A percentile compares a stretch with the other conserved stretches of the same genome.
phyloP scores from a whole-genome alignment of 106 monocot genomes.

The Iris macrosiphon region DNA sequence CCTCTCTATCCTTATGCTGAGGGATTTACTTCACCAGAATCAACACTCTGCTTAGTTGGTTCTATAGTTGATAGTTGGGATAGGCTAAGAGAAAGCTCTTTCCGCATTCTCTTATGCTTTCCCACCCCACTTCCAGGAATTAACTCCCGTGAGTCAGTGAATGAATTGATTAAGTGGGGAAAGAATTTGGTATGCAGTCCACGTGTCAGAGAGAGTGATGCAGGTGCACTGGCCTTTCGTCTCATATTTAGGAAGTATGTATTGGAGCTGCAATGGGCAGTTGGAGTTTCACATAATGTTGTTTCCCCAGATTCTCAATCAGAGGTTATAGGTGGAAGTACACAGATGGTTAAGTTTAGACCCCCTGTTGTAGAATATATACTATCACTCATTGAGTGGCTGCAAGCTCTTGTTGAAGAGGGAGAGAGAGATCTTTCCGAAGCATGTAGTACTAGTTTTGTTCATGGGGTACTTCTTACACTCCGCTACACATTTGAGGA shows the following conservation, averaged over 20 bases:
- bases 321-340: conserved; percentile 16
- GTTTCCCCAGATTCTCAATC: conserved; percentile 13
- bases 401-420: conserved; percentile 55
- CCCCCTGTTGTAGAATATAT: conserved; percentile 56
- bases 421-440: conserved; percentile 81
- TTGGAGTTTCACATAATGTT: conserved; percentile 35
- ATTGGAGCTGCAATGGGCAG: conserved; percentile 60
- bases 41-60: conserved; percentile 72
- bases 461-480: conserved; percentile 93
- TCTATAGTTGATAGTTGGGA: conserved; percentile 99
- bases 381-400: conserved; percentile 74
- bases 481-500: conserved; percentile 97
- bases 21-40: conserved; percentile 57
- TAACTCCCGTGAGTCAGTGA: conserved; percentile 36
- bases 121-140: conserved; percentile 95
- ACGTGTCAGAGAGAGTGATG: conserved; percentile 98
- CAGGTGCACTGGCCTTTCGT: conserved; percentile 84
- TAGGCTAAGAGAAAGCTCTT: conserved; percentile 81
- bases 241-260: conserved; percentile 93
- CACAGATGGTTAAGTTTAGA: conserved; percentile 6
- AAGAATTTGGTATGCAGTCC: conserved; percentile 84
- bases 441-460: conserved; percentile 87
- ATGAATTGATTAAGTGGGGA: conserved; percentile 71
- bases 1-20: conserved; percentile 57
- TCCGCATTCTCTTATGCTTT: conserved; percentile 77